phyloP scores from a whole-genome alignment of 2,329 filamentous ascomycete genomes.

The Trichoderma atrobrunneum region DNA sequence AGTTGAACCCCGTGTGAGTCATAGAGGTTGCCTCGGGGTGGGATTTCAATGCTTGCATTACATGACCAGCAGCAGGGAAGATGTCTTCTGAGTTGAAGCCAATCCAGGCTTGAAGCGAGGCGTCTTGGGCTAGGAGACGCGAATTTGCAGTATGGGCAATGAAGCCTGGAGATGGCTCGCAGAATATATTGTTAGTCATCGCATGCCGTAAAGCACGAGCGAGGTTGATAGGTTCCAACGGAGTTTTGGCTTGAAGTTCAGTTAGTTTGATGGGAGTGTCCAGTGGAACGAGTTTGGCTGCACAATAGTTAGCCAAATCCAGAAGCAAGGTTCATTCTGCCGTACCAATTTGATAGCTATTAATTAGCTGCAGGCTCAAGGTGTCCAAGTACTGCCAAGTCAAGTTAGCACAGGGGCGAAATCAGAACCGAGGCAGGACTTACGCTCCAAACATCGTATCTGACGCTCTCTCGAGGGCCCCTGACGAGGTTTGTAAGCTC shows the following conservation, averaged over 20 bases:
- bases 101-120: constrained; percentile 51
- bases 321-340: neutral
- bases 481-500: constrained; percentile 48
- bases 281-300: constrained; percentile 51
- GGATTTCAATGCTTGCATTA: constrained; percentile 43
- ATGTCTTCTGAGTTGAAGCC: constrained; percentile 55
- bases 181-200: constrained; percentile 57
- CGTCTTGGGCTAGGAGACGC: constrained; percentile 48
- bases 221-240: constrained; percentile 49
- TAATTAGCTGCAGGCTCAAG: constrained; percentile 49
- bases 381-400: constrained; percentile 46
- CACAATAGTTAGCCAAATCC: neutral
- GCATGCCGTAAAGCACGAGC: constrained; percentile 53
- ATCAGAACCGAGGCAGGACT: constrained; percentile 25
- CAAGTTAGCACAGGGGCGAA: neutral
- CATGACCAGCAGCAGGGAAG: constrained; percentile 47
- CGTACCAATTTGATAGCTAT: constrained; percentile 49
- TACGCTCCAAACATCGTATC: constrained; percentile 54
- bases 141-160: constrained; percentile 57
- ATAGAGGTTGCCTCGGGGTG: constrained; percentile 49
- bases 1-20: constrained; percentile 50
- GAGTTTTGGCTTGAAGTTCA: constrained; percentile 45
- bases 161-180: constrained; percentile 47
- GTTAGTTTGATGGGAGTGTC: constrained; percentile 43
- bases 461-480: constrained; percentile 49